Conservation (phyloP, 1,284 basidiomycete species). For the Athelia sp. region DNA sequence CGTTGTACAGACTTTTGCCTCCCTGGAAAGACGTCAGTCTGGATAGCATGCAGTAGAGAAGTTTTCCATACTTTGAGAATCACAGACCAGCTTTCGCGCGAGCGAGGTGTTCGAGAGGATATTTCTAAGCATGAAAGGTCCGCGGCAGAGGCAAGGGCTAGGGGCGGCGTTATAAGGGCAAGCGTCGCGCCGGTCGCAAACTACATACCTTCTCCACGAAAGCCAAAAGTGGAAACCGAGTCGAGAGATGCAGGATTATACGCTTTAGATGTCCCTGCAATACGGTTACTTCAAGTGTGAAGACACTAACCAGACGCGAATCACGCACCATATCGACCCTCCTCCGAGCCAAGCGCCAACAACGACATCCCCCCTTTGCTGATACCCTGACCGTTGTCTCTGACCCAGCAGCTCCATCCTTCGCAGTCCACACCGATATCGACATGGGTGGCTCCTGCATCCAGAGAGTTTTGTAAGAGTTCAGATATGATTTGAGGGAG, state of each 20-base stretch:
- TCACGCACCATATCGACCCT: slow-evolving; percentile 62
- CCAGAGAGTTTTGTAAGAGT: slow-evolving; percentile 80
- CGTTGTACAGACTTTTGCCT: slow-evolving; percentile 61
- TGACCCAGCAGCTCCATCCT: slow-evolving; percentile 77
- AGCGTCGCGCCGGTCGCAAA: slow-evolving; percentile 3
- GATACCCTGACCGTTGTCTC: slow-evolving; percentile 81
- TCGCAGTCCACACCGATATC: slow-evolving; percentile 63
- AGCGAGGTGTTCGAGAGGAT: slow-evolving; percentile 58
- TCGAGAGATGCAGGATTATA: slow-evolving; percentile 46
- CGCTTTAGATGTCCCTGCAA: slow-evolving; percentile 68
- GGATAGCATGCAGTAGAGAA: slow-evolving; percentile 2
- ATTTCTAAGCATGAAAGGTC: slow-evolving; percentile 75
- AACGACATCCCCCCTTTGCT: slow-evolving; percentile 47
- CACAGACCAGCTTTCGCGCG: slow-evolving; percentile 62
- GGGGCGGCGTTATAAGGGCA: slow-evolving; percentile 3
- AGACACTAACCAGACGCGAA: not conserved
- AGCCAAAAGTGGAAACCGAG: slow-evolving; percentile 70
- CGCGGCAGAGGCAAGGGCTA: slow-evolving; percentile 80
- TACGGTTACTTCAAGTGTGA: not conserved
- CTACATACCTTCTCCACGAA: slow-evolving; percentile 79
- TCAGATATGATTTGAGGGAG: slow-evolving; percentile 76
- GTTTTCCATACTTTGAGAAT: slow-evolving; percentile 60
- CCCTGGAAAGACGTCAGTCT: slow-evolving; percentile 36
- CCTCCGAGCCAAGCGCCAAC: slow-evolving; percentile 47
- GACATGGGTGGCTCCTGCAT: slow-evolving; percentile 58